Percentiles rank a stretch among this genome's conserved stretches.
Conservation (phyloP, 2,329 filamentous ascomycete genomes). For the Botrytis elliptica region DNA sequence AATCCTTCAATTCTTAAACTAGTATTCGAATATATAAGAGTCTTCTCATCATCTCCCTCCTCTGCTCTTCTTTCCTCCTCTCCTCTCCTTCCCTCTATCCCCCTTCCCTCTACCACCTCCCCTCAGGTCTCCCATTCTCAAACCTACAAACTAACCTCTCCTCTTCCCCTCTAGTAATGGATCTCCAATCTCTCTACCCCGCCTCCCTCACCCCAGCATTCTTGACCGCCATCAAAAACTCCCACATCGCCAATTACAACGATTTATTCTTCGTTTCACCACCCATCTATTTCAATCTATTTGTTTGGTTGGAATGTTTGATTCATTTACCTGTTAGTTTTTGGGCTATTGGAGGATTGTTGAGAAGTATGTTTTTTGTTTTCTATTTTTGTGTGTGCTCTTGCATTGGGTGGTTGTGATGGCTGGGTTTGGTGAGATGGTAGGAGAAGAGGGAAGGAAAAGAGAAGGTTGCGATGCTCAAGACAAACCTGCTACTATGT, state of each 20-base stretch:
- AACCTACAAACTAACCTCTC: not conserved
- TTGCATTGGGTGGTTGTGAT: not conserved
- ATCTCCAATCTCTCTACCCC: constrained; percentile 60
- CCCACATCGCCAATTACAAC: constrained; percentile 59
- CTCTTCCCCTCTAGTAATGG: constrained; percentile 49
- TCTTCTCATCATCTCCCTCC: not conserved
- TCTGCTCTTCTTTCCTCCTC: not conserved
- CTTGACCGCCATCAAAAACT: constrained; percentile 51
- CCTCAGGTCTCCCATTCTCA: not conserved
- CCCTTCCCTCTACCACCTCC: too few relatives aligned
- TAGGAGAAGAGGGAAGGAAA: not conserved
- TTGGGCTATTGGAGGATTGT: constrained; percentile 57
- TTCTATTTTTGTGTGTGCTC: not conserved
- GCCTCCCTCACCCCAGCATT: constrained; percentile 48
- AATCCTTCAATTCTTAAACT: not conserved
- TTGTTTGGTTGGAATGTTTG: constrained; percentile 57
- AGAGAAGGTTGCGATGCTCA: not conserved
- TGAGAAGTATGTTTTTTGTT: constrained; percentile 44
- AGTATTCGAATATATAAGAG: not conserved
- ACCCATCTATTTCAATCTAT: constrained; percentile 58
- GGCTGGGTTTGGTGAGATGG: not conserved
- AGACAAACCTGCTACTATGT: not conserved
- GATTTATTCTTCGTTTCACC: constrained; percentile 62
- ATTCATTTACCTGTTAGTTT: constrained; percentile 61
- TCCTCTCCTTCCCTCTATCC: not conserved